Conservation (phyloP, 2,329 filamentous ascomycete genomes). For the Ophiostoma ulmi region DNA sequence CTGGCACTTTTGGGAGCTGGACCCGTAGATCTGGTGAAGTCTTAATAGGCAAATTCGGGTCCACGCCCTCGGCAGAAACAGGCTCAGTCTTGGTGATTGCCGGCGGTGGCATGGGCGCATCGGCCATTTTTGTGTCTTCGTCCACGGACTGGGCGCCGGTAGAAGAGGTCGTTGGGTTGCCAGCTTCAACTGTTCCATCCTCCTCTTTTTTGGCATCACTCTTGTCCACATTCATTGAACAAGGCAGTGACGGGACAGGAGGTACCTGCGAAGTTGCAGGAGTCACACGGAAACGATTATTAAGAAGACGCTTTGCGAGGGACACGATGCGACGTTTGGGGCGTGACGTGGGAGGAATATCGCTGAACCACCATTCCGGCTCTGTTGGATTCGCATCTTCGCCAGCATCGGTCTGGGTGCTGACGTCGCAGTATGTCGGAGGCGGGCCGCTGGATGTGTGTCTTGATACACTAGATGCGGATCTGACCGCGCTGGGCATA, state of each 20-base stretch:
- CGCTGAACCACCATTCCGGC: conserved; percentile 43
- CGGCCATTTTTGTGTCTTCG: conserved; percentile 10
- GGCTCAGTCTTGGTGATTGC: conserved; percentile 18
- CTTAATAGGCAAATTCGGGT: conserved; percentile 30
- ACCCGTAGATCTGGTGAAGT: conserved; percentile 48
- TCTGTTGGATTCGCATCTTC: conserved; percentile 37
- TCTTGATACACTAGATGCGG: conserved; percentile 34
- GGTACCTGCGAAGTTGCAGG: conserved; percentile 32
- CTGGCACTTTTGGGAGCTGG: conserved; percentile 50
- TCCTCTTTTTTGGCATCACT: not conserved
- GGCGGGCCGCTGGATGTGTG: conserved; percentile 39
- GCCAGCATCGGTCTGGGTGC: conserved; percentile 52
- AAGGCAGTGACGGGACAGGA: conserved; percentile 15
- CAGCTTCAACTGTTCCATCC: too few species aligned
- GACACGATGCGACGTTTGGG: conserved; percentile 48
- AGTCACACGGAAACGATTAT: conserved; percentile 43
- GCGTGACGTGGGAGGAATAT: conserved; percentile 35
- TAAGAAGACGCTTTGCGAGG: conserved; percentile 49
- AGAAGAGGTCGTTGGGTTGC: not conserved
- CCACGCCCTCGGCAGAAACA: conserved; percentile 11
- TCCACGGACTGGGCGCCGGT: not conserved
- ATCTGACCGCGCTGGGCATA: conserved; percentile 32
- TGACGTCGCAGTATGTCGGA: conserved; percentile 46
- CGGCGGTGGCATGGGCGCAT: not conserved
- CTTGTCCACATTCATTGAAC: not conserved